Conservation (phyloP, 306 rosid genomes). For the Heteromeles arbutifolia region DNA sequence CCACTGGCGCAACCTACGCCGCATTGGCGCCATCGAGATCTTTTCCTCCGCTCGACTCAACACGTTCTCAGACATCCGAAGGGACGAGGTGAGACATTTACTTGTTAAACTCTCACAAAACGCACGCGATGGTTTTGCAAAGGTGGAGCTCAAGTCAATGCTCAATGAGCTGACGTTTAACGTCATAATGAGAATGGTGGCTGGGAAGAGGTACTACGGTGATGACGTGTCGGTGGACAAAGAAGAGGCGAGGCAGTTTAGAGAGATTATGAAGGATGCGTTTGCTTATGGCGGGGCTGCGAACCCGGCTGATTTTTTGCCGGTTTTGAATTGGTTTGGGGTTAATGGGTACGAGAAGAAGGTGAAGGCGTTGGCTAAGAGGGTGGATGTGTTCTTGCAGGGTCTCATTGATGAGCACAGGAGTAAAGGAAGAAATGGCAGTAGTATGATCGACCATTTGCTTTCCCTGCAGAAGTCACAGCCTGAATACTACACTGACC, state of each 20-base stretch:
- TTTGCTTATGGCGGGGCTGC: not conserved
- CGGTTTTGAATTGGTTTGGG: constrained; percentile 4
- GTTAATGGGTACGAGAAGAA: constrained; percentile 11
- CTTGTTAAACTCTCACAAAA: constrained; percentile 14
- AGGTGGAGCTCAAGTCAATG: constrained; percentile 30
- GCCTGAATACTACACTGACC: constrained; percentile 54
- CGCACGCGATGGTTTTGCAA: constrained; percentile 11
- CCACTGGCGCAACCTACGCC: constrained; percentile 83
- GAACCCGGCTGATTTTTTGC: not conserved
- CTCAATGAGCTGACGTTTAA: constrained; percentile 50
- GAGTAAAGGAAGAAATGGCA: not conserved
- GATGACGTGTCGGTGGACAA: constrained; percentile 8
- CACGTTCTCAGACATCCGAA: constrained; percentile 23
- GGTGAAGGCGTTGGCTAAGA: not conserved
- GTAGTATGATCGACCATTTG: constrained; percentile 45
- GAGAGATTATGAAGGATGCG: not conserved
- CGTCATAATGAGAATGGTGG: constrained; percentile 54
- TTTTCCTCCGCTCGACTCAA: constrained; percentile 37
- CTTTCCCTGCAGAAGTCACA: no score
- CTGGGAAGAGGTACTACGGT: constrained; percentile 60
- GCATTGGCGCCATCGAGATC: constrained; percentile 49
- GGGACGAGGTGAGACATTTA: constrained; percentile 36
- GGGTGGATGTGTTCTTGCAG: constrained; percentile 28
- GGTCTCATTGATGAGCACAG: constrained; percentile 41
- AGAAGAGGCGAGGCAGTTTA: not conserved